Evolutionary conservation across 352 stramenopile genomes (phyloP).

Genomic region (Globisporangium polare): DNA sequence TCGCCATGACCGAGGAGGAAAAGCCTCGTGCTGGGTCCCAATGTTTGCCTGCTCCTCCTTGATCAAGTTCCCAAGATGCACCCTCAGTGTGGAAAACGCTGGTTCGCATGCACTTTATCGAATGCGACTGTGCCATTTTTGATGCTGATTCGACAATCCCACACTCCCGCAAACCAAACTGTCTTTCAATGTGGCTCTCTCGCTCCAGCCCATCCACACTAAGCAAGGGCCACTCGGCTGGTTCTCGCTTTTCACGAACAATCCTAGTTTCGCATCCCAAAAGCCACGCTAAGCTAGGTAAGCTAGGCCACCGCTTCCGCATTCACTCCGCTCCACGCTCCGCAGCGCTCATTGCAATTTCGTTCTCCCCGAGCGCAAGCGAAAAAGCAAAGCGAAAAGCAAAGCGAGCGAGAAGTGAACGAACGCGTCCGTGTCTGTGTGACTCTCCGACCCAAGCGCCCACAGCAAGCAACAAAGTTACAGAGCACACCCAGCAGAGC

Average conservation of each 20-base stretch:
- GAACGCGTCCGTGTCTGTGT: neutral
- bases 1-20: no score
- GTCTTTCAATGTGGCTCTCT: constrained; percentile 5
- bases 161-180: constrained; percentile 2
- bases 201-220: neutral
- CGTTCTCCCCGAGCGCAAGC: neutral
- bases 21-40: neutral
- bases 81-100: neutral
- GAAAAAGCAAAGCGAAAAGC: neutral
- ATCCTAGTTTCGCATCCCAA: neutral
- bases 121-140: neutral
- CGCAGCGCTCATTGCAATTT: neutral
- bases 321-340: no score
- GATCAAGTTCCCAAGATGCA: no score
- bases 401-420: neutral
- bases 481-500: neutral
- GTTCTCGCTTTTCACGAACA: neutral
- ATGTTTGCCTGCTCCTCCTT: neutral
- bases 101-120: neutral
- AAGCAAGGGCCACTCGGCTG: neutral
- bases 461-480: neutral
- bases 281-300: neutral
- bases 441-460: neutral
- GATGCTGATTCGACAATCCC: neutral
- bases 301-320: neutral